Conservation (phyloP, 2,329 filamentous ascomycete genomes). For the Aureobasidium sp. region DNA sequence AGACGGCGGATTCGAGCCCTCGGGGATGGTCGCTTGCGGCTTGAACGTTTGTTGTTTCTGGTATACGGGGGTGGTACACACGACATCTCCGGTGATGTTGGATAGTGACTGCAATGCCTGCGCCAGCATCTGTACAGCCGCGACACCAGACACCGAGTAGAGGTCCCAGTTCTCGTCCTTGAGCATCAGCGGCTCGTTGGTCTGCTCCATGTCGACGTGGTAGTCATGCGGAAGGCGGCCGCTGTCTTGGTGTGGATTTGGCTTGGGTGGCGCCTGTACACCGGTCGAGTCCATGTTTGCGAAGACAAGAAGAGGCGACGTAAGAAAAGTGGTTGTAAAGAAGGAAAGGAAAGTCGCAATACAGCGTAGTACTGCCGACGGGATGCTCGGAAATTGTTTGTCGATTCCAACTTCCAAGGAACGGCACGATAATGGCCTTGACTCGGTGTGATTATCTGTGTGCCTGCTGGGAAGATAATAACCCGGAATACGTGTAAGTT, state of each 20-base stretch:
- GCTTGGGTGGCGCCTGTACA: background rate
- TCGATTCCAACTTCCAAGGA: background rate
- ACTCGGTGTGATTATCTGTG: background rate
- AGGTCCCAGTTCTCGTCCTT: slow-evolving; percentile 51
- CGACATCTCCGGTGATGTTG: slow-evolving; percentile 66
- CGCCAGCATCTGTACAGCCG: slow-evolving; percentile 73
- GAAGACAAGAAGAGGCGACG: background rate
- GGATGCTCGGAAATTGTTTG: background rate
- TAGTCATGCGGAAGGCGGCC: slow-evolving; percentile 14
- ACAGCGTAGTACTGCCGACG: background rate
- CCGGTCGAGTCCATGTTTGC: background rate
- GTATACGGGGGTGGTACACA: slow-evolving; percentile 62
- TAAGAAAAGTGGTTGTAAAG: background rate
- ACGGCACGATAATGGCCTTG: background rate
- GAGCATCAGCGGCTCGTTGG: slow-evolving; percentile 24
- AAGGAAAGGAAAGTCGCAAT: background rate
- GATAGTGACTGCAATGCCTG: slow-evolving; percentile 53
- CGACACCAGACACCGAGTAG: slow-evolving; percentile 61
- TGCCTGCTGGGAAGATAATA: background rate
- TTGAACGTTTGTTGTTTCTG: slow-evolving; percentile 56
- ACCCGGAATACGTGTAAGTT: background rate
- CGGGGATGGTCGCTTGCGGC: slow-evolving; percentile 31
- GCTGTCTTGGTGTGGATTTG: slow-evolving; percentile 13
- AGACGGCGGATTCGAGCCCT: slow-evolving; percentile 41
- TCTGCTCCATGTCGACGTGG: slow-evolving; percentile 13